Evolutionary conservation across 1,284 basidiomycete species (phyloP), one percentile per base, ranked within the genome.

Genomic region (Cryptococcus deneoformans): DNA sequence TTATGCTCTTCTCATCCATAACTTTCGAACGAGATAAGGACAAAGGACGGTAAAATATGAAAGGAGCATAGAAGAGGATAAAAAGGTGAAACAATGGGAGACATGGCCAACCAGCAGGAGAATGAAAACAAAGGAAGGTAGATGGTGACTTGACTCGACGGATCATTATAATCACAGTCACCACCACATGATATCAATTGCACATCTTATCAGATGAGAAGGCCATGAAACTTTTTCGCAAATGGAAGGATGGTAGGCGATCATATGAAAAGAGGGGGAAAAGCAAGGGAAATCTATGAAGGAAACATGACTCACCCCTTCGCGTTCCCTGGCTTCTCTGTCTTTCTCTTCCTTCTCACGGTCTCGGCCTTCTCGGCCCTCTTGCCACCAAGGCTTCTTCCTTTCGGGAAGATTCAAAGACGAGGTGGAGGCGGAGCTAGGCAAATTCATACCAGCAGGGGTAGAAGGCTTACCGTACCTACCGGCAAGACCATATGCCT

Each of bases 331-430:
- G 35, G 59, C 58, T 48, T 67, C 65, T 12, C 60, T 54, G 20
- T 67, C 63, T 48, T 60, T 61, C 36, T 63, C 62, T 20, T 60
- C 55, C 52, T 61, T 63, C 43, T 60, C 53, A 39, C 52, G 49
- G 11, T 58, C 58, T 9, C 64, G 56, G 2, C 61, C 60, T 36
- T 75, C 73, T 9, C 64, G 56, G 4, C 61, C 60, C 37, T 75
- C 73, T 46, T 68, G 64, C 70, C 71, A 75, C 73, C 73, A 75
- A 0, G 70, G 67, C 54, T 69, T 71, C 58, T 71, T 72, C 40
- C 68, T 58, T 46, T 72, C 72, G 11, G 53, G 52, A 16, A 57
- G 50, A 16, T 49, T 51, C 12, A 56, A 48, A 5, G 60, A 53
- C 14, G 50, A 24, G 40, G 16, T 42, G n/a, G 50, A 24, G 40